Evolutionary conservation across 169 alveolate genomes (phyloP).

Genomic region (Neospora caninum): DNA sequence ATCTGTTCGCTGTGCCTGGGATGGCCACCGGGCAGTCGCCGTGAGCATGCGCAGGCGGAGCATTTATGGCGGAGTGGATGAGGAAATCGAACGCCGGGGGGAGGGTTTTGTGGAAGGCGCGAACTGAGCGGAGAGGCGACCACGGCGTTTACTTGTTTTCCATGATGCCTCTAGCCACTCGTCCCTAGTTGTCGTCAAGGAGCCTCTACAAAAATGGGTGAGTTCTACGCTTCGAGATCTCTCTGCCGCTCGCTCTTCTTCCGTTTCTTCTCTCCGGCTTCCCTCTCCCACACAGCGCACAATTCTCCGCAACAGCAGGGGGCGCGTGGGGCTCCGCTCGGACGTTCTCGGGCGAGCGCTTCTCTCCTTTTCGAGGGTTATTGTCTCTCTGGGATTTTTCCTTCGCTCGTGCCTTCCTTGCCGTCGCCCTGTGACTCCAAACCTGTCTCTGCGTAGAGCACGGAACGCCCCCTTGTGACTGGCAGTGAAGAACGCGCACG

Average conservation of each 20-base stretch:
- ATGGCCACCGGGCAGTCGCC: too few species aligned
- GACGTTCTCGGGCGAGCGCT: background rate
- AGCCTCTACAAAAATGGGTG: conserved; percentile 2
- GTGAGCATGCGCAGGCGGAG: too few species aligned
- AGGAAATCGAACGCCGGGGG: too few species aligned
- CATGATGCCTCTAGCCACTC: background rate
- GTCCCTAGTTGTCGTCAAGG: background rate
- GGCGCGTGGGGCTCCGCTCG: background rate
- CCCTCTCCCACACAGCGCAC: background rate
- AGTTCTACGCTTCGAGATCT: too few species aligned
- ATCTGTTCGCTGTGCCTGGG: background rate
- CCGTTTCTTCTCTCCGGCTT: background rate
- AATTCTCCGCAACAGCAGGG: background rate
- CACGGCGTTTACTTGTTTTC: background rate
- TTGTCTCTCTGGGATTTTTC: too few species aligned
- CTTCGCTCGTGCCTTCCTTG: too few species aligned
- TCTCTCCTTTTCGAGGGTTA: background rate
- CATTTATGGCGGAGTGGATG: too few species aligned
- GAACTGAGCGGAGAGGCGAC: background rate
- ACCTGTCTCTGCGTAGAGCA: too few species aligned
- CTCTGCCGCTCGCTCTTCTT: too few species aligned
- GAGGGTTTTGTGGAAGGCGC: background rate
- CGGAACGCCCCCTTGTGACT: too few species aligned
- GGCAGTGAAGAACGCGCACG: too few species aligned
- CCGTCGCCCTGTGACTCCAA: too few species aligned